Base-by-base conservation (phyloP, 148 eudicot species). In the Rhododendron kiyosumense region DNA sequence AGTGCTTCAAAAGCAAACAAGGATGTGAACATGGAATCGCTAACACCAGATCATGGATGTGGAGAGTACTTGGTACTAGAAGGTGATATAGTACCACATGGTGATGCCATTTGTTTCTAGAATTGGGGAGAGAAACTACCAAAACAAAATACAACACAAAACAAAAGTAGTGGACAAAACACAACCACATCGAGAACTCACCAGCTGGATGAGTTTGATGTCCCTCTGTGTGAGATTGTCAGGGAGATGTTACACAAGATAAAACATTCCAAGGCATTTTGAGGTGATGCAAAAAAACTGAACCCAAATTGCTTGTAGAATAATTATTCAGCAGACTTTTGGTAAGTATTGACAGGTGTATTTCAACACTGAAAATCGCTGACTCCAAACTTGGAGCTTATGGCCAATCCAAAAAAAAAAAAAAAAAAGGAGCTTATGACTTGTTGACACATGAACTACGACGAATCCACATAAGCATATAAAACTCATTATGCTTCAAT, bases 1-100 rank as follows among this genome's bases (percentile, higher is more conserved):
- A 74, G 85, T 30, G 86, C 88, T 85, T 86, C 75, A 71, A 81
- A 77, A 84, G 22, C n/a, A 17, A 84, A 52, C 2, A 84, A 84
- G n/a, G 81, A n/a, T 15, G 38, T 36, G n/a, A 52, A 38, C 11
- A 84, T 15, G 81, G 81, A 14, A 52, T 34, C 6, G 10, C 51
- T 2, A 36, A 76, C n/a, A 51, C n/a, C 78, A 46, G 41, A 84
- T 26, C 45, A 49, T 17, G 79, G 34, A 84, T 38, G 8, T 71
- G 59, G 30, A 3, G 49, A 4, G 61, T 45, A 20, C 61, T 67
- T 6, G 38, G n/a, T 43, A 18, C 61, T 54, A 45, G 85, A 69
- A 18, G 67, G 74, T 5, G 26, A 61, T 57, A 52, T 32, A 22
- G 45, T 36, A 63, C 22, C 48, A 24, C 32, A 43, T 41, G 6